Percentiles rank a stretch among this genome's conserved stretches.
These are phyloP conservation scores for Penicillium crustosum DNA, from an alignment of 2,329 filamentous ascomycete species.

Conservation along the genomic window DNA sequence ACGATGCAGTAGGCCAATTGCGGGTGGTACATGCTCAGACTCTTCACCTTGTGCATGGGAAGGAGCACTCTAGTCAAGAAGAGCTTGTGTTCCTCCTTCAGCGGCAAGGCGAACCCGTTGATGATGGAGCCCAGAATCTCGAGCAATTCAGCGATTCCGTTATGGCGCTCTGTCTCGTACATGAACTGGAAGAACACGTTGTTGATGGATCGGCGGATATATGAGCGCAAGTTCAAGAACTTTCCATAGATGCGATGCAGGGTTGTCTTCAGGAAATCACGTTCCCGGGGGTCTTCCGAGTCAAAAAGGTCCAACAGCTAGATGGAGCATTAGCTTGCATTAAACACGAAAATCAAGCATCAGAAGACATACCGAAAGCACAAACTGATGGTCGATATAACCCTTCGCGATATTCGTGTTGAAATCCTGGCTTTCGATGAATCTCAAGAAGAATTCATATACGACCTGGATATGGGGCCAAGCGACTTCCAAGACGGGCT, in stretches of 20 bases:
- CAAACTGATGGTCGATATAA: slow-evolving; percentile 97
- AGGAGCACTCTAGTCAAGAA: slow-evolving; percentile 92
- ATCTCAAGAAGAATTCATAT: slow-evolving; percentile 97
- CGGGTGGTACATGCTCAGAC: slow-evolving; percentile 98
- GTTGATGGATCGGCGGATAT: slow-evolving; percentile 97
- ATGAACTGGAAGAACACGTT: slow-evolving; percentile 99
- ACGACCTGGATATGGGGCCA: slow-evolving; percentile 99
- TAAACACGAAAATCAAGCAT: not conserved
- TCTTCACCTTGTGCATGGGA: slow-evolving; percentile 96
- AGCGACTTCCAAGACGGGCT: slow-evolving; percentile 94
- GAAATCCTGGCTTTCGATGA: slow-evolving; percentile 99
- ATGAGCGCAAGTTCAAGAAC: slow-evolving; percentile 95
- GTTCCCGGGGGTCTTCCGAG: slow-evolving; percentile 92
- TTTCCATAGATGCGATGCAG: slow-evolving; percentile 98
- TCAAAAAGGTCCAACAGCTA: slow-evolving; percentile 95
- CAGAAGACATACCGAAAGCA: slow-evolving; percentile 63
- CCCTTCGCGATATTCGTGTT: slow-evolving; percentile 99
- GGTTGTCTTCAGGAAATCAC: slow-evolving; percentile 97
- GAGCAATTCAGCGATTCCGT: slow-evolving; percentile 92
- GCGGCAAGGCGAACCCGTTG: slow-evolving; percentile 92
- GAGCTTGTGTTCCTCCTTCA: slow-evolving; percentile 98
- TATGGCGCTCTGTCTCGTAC: slow-evolving; percentile 98
- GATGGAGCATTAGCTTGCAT: slow-evolving; percentile 12
- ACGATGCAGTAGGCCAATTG: slow-evolving; percentile 98
- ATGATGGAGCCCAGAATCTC: slow-evolving; percentile 98